Conservation (phyloP, 1,284 basidiomycete genomes). For the Sporisorium sorghi region DNA sequence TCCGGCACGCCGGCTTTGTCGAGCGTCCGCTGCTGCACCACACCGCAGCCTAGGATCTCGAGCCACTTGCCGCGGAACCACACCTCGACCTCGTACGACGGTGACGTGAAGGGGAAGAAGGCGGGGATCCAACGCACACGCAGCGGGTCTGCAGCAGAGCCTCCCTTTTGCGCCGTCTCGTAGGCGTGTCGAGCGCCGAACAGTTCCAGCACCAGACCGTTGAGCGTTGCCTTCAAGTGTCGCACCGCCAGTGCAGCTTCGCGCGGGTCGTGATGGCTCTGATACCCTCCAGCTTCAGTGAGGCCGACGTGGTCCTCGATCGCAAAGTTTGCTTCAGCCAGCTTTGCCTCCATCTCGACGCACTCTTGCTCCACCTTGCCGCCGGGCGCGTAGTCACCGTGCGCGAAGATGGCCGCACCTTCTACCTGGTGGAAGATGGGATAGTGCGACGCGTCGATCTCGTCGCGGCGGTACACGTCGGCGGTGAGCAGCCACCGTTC, state of each 20-base stretch:
- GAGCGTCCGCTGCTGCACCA: conserved; percentile 88
- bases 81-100: conserved; percentile 97
- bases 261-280: conserved; percentile 77
- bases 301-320: conserved; percentile 85
- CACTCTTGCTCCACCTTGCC: conserved; percentile 73
- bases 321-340: conserved; percentile 73
- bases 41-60: conserved; percentile 93
- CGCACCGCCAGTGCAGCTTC: conserved; percentile 75
- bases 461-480: conserved; percentile 98
- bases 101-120: conserved; percentile 96
- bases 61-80: conserved; percentile 97
- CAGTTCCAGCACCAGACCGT: conserved; percentile 84
- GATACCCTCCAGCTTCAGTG: conserved; percentile 82
- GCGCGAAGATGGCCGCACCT: conserved; percentile 82
- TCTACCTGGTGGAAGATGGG: conserved; percentile 99
- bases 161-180: conserved; percentile 69
- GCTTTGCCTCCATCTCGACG: conserved; percentile 73
- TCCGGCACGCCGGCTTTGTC: conserved; percentile 75
- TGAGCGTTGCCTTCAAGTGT: conserved; percentile 92
- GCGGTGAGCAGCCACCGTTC: conserved; percentile 91
- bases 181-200: conserved; percentile 73
- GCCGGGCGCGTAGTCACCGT: conserved; percentile 71
- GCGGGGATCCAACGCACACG: conserved; percentile 96
- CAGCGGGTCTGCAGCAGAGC: conserved; percentile 73
- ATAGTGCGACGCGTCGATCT: conserved; percentile 96